Conservation (phyloP, 192 early-diverging fungal species). For the Linnemannia schmuckeri region DNA sequence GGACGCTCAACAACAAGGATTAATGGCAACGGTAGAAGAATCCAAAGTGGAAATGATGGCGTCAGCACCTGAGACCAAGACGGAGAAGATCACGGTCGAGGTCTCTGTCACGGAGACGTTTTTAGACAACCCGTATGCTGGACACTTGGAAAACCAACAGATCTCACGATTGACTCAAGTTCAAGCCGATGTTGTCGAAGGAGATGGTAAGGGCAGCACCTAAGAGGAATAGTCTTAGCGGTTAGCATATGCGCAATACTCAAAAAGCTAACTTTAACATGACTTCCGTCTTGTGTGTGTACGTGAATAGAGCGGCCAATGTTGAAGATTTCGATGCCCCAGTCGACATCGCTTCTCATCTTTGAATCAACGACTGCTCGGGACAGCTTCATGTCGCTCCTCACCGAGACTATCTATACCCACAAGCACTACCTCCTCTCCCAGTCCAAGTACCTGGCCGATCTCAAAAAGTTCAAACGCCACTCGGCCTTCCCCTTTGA, state of each 20-base stretch:
- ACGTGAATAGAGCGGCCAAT: conserved; percentile 26
- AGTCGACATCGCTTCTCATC: conserved; percentile 11
- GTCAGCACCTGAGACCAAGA: neutral
- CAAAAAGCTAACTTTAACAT: neutral
- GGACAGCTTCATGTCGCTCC: conserved; percentile 24
- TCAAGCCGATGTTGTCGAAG: conserved; percentile 36
- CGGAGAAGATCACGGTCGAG: neutral
- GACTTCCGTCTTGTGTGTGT: neutral
- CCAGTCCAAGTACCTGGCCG: conserved; percentile 52
- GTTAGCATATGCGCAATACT: neutral
- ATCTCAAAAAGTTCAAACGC: conserved; percentile 53
- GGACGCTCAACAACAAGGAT: neutral
- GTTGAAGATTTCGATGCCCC: conserved; percentile 30
- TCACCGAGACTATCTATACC: conserved; percentile 28
- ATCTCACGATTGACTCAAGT: conserved; percentile 46
- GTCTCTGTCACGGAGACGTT: neutral
- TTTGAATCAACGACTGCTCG: conserved; percentile 25
- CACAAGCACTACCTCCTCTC: conserved; percentile 53
- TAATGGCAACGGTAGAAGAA: neutral
- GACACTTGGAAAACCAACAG: conserved; percentile 42
- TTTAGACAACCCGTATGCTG: conserved; percentile 36
- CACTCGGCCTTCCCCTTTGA: conserved; percentile 54
- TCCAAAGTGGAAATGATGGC: neutral
- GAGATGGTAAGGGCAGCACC: conserved; percentile 19
- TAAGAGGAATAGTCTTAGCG: neutral